Base-by-base conservation (phyloP, 2,329 filamentous ascomycete genomes). In the Lomentospora prolificans region DNA sequence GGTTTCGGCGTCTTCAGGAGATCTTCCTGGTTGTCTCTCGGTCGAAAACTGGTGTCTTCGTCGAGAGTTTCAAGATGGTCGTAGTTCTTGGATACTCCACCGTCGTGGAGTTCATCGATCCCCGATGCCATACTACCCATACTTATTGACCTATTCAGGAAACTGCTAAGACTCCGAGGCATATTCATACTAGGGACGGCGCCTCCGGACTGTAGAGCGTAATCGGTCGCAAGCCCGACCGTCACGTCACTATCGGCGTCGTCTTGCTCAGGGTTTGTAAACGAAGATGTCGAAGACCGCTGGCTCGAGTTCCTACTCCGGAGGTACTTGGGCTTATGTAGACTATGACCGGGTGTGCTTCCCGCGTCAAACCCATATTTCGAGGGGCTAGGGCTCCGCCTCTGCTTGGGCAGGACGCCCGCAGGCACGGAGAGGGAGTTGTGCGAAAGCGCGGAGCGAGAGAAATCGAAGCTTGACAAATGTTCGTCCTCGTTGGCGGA, bases 81-180 rank as follows among this genome's bases (percentile, higher is more conserved):
- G 39, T 67, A 65, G 28, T 65, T 64, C 55, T 56, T 58, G 50
- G 55, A 57, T 14, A 8, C 55, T 70, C 70, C 63, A 74, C 61
- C 65, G 28, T 78, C 76, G n/a, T 73, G 69, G 52, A 70, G 69
- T 19, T 84, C 81, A n/a, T 84, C 80, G 50, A 78, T 72, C 1
- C 86, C 89, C 4, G 90, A 96, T 2, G 84, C 87, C 72, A 96
- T 90, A 67, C 92, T 96, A 22, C 90, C 90, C 58, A 96, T 79
- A 70, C 91, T 96, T 59, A 91, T 85, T 9, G 90, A 81, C 24
- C 92, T 80, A 19, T 86, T 84, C 55, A 95, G 74, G 2, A 73
- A 71, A 58, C 80, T 76, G 66, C 78, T 81, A 24, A 73, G 66
- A 56, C 70, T 75, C 36, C 77, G 75, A 25, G 76, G 73, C 61